Base-by-base conservation (phyloP, 768 basidiomycete species). In the Auricularia sp. region DNA sequence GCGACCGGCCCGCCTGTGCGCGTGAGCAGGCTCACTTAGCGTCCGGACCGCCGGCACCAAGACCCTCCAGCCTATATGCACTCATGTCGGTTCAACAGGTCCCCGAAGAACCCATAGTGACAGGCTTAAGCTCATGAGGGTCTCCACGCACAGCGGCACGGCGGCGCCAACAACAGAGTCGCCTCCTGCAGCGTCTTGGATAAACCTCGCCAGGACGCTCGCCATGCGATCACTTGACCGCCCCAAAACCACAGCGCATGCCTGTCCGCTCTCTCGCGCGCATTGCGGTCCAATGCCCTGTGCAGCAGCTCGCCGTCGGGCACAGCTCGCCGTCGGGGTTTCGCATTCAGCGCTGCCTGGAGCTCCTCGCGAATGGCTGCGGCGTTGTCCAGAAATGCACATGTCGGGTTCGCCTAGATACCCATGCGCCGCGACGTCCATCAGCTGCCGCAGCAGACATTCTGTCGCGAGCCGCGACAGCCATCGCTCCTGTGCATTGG, bases 61-160 rank as follows among this genome's bases (percentile, higher is more conserved):
- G 56, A n/a, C 3, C 29, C 56, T 8, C 56, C 56, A 18, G 56
- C 56, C 56, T 59, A 18, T 24, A 18, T 18, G 7, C 24, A 29
- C 24, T 29, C 24, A 18, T 24, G 18, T 6, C 56, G 13, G 18
- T 10, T 51, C 47, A 51, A 16, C 47, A 51, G 5, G 24, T 29
- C 24, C 24, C 24, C 24, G 24, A 29, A 29, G 24, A 29, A 29
- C 24, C 24, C 24, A 29, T 29, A 29, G 24, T 29, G 29, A 59
- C 51, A 35, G 29, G 29, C 56, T 5, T 8, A 59, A 29, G 24
- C 24, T 24, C 56, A 29, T 59, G 29, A 59, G 56, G 21, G 16
- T 59, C 56, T 59, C 56, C 56, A 59, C 33, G 34, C 56, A 59
- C 56, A 59, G 34, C 56, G 56, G 56, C 34, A 59, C 34, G 21